Evolutionary conservation across 2,329 filamentous ascomycete genomes (phyloP), one percentile per base, ranked within the genome.

Genomic region (Botrytis aclada): DNA sequence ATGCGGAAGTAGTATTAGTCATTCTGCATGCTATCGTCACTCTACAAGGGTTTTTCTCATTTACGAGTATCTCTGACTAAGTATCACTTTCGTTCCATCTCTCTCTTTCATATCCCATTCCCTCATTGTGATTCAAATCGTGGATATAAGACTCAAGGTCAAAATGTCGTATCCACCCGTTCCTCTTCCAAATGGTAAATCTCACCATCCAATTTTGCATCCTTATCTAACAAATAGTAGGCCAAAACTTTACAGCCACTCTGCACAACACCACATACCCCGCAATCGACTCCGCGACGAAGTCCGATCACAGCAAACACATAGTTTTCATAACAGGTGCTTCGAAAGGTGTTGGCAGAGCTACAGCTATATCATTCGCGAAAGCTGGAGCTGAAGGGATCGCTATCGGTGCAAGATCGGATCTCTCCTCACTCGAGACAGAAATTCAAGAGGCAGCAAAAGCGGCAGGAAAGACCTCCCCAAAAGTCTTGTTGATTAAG

Each of bases 201-300:
- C 29, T 32, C 6, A 32, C 34, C 10, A 8, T 41, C 18, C 2
- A 34, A 3, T 12, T 12, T 43, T 18, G 14, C 10, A 39, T 71
- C 61, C 25, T 39, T 32, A 25, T 18, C 45, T 71, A 66, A 71
- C 14, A 51, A 10, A 5, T 4, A 47, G 12, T 9, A 73, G 71
- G 71, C 25, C 41, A 54, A 51, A 65, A 66, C 39, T 66, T 74
- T 37, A 74, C 73, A 43, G 58, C 71, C 54, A 78, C 58, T 18
- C 43, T 56, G 37, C 77, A 85, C 76, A 77, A 81, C 67, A 85
- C 87, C 73, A 89, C 87, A 4, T 90, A 90, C 78, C 82, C 84
- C 0, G 82, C 80, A 74, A 89, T 91, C 76, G 82, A 84, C 69
- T 82, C 84, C 3, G 77, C 78, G 10, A 75, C 75, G 6, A 73